Conservation (phyloP, 2,329 filamentous ascomycete genomes). For the Penicillium sp. region DNA sequence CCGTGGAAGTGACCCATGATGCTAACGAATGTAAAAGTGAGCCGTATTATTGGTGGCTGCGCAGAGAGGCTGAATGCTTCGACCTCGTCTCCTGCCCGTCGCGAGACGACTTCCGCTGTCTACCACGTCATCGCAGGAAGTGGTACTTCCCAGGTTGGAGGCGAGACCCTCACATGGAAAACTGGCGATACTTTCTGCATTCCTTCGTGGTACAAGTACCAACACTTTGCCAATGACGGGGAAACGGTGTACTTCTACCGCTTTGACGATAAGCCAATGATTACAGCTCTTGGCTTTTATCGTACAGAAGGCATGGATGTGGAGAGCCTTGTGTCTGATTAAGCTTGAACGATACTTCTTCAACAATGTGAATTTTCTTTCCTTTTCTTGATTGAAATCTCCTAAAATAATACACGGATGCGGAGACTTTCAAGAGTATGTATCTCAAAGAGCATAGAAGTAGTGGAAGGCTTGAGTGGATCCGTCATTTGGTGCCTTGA, state of each 20-base stretch:
- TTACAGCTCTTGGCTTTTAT: conserved; percentile 51
- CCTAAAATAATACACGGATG: too few species aligned
- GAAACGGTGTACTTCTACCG: conserved; percentile 52
- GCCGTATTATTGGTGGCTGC: conserved; percentile 48
- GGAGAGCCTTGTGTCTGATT: not conserved
- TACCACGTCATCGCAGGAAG: conserved; percentile 55
- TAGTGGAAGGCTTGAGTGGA: too few species aligned
- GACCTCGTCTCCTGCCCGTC: conserved; percentile 36
- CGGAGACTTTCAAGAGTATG: too few species aligned
- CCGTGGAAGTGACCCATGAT: not conserved
- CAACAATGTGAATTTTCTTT: too few species aligned
- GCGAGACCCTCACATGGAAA: conserved; percentile 45
- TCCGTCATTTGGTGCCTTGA: not conserved
- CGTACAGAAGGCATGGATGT: conserved; percentile 40
- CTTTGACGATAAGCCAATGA: conserved; percentile 58
- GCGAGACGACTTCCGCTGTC: conserved; percentile 54
- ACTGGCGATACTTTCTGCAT: conserved; percentile 57
- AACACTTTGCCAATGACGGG: conserved; percentile 31
- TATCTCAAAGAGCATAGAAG: too few species aligned
- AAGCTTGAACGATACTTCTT: too few species aligned
- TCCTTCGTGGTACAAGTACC: conserved; percentile 49
- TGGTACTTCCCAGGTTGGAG: conserved; percentile 45
- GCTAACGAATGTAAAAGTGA: conserved; percentile 34
- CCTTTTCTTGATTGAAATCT: too few species aligned
- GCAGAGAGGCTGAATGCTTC: conserved; percentile 48